A percentile compares a stretch with the other conserved stretches of the same genome.
Evolutionary conservation across 2,329 filamentous ascomycete genomes (phyloP).

Genomic region (Aspergillus texensis): DNA sequence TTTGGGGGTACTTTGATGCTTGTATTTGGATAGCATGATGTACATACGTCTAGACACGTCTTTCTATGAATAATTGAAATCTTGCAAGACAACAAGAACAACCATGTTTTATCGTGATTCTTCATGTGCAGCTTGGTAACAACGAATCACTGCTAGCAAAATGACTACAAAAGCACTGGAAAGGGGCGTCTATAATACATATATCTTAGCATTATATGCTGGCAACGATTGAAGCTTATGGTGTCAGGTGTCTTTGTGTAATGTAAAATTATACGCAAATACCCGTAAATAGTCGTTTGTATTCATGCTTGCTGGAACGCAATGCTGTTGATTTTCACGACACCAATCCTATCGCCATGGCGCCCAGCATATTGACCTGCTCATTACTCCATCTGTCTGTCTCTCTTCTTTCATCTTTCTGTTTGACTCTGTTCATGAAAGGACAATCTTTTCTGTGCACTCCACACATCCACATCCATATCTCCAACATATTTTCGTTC

Average conservation of each 20-base stretch:
- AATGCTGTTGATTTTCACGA: not conserved
- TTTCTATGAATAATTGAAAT: constrained; percentile 5
- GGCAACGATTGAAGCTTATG: not conserved
- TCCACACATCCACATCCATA: not conserved
- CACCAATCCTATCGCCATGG: not conserved
- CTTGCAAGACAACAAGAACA: not conserved
- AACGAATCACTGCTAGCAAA: not conserved
- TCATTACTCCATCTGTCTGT: not conserved
- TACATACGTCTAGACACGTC: constrained; percentile 2
- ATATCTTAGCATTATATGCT: not conserved
- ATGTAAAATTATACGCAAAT: not conserved
- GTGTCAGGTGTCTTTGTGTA: not conserved
- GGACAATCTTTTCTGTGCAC: not conserved
- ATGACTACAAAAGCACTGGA: not conserved
- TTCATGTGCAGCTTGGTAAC: not conserved
- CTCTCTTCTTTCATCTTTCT: not conserved
- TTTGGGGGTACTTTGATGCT: constrained; percentile 14
- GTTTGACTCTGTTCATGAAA: not conserved
- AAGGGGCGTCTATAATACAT: not conserved
- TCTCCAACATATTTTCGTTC: not conserved
- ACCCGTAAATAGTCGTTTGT: not conserved
- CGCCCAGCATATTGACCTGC: not conserved
- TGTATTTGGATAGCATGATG: constrained; percentile 2
- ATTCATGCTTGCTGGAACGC: not conserved
- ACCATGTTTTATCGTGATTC: not conserved